Conservation (phyloP, 2,329 filamentous ascomycete species). For the Nemania sp. region DNA sequence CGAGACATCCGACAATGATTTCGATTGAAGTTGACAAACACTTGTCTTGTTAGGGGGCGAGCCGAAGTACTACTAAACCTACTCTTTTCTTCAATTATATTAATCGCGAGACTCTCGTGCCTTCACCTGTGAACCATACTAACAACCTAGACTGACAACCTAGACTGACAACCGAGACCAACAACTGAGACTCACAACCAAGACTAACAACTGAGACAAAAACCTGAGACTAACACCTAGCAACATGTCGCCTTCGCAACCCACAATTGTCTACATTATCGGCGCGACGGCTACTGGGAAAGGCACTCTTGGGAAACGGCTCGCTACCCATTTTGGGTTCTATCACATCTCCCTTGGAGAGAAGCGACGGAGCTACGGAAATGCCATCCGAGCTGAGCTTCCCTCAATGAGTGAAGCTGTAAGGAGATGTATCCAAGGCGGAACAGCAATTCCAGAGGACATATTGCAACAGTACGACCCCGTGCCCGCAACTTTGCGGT, state of each 20-base stretch:
- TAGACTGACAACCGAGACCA: too few relatives aligned
- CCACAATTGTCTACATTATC: constrained; percentile 26
- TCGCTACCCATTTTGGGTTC: constrained; percentile 20
- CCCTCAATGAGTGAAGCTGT: neutral
- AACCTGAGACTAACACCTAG: neutral
- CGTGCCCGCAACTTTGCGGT: neutral
- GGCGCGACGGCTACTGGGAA: constrained; percentile 24
- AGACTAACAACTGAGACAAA: too few relatives aligned
- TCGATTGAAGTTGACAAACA: too few relatives aligned
- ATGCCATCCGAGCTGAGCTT: neutral
- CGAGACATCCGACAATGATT: too few relatives aligned
- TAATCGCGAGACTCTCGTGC: too few relatives aligned
- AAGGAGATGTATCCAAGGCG: neutral
- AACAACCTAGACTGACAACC: too few relatives aligned
- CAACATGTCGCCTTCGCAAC: constrained; percentile 5
- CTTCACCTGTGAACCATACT: too few relatives aligned
- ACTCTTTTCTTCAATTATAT: too few relatives aligned
- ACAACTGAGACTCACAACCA: too few relatives aligned
- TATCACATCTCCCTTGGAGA: constrained; percentile 23
- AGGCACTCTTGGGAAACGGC: constrained; percentile 12
- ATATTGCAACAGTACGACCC: neutral
- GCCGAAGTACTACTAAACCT: too few relatives aligned
- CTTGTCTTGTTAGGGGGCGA: too few relatives aligned
- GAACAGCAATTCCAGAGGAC: neutral
- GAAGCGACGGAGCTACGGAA: neutral